Conservation (phyloP, 768 basidiomycete species). For the Leccinum truebloodii region DNA sequence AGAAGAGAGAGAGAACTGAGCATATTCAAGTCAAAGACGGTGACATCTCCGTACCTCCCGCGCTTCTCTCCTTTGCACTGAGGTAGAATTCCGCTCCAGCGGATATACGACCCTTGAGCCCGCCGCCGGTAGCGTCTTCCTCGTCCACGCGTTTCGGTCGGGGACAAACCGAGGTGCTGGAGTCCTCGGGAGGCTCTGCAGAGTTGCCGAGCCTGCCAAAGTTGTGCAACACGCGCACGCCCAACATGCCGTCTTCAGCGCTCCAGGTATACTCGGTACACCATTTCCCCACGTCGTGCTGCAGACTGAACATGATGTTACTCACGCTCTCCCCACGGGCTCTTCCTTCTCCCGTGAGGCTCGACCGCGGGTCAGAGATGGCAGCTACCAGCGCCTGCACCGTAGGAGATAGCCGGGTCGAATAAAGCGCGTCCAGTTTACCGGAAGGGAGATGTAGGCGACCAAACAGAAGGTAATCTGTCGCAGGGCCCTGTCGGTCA, state of each 20-base stretch:
- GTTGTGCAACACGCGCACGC: slow-evolving; percentile 84
- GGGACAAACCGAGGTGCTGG: slow-evolving; percentile 24
- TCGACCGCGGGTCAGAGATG: slow-evolving; percentile 76
- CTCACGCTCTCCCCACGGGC: slow-evolving; percentile 51
- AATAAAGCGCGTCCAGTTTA: slow-evolving; percentile 86
- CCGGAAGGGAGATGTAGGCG: slow-evolving; percentile 88
- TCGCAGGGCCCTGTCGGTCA: slow-evolving; percentile 21
- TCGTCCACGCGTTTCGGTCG: slow-evolving; percentile 86
- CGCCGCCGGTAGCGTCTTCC: slow-evolving; percentile 90
- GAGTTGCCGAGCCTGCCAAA: slow-evolving; percentile 69
- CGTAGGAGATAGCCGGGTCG: slow-evolving; percentile 75
- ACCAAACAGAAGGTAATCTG: slow-evolving; percentile 94
- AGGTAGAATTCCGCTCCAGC: slow-evolving; percentile 93
- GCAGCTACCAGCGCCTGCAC: slow-evolving; percentile 82
- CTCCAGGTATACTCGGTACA: slow-evolving; percentile 95
- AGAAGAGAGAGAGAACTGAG: slow-evolving; percentile 4
- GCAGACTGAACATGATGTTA: slow-evolving; percentile 80
- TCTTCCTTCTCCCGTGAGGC: slow-evolving; percentile 40
- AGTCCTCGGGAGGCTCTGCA: slow-evolving; percentile 38
- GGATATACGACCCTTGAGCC: slow-evolving; percentile 86
- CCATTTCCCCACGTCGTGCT: slow-evolving; percentile 92
- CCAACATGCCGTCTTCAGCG: slow-evolving; percentile 93
- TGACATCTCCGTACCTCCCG: slow-evolving; percentile 61
- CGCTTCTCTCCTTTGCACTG: slow-evolving; percentile 89
- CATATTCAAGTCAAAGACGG: not conserved